Evolutionary conservation across 306 rosid species (phyloP).

Genomic region (Luffa acutangula): DNA sequence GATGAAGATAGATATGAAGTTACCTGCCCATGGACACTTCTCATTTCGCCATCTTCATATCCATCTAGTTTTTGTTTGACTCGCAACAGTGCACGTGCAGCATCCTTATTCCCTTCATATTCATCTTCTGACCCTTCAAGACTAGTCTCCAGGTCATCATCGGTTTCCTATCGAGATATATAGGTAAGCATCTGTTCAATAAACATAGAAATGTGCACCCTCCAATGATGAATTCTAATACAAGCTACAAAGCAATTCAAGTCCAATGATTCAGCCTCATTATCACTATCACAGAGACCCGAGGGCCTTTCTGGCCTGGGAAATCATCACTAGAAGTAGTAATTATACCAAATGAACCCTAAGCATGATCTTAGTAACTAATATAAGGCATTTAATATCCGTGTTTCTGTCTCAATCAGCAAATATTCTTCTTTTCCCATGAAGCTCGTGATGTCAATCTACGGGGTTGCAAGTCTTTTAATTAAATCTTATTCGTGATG

Average conservation of each 20-base stretch:
- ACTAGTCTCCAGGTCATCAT: slow-evolving; percentile 56
- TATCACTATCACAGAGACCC: neutral
- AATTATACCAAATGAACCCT: neutral
- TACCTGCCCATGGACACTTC: slow-evolving; percentile 90
- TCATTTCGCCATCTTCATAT: slow-evolving; percentile 91
- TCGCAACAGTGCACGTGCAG: slow-evolving; percentile 83
- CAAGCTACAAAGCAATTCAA: neutral
- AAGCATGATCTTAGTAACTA: neutral
- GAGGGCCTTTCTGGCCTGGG: neutral
- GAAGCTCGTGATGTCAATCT: too few relatives aligned
- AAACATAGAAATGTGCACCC: neutral
- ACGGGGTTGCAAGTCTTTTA: neutral
- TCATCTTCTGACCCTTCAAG: slow-evolving; percentile 59
- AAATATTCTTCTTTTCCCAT: too few relatives aligned
- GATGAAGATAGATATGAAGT: neutral
- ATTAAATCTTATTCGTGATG: neutral
- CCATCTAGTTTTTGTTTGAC: slow-evolving; percentile 94
- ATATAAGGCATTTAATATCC: neutral
- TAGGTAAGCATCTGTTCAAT: neutral
- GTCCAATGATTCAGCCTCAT: neutral
- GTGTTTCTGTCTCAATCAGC: neutral
- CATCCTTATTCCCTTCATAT: slow-evolving; percentile 88
- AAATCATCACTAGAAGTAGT: neutral
- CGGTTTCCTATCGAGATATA: slow-evolving; percentile 42
- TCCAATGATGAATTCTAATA: neutral